phyloP scores from a whole-genome alignment of 495 filamentous ascomycete genomes.

The Talaromyces stipitatus region DNA sequence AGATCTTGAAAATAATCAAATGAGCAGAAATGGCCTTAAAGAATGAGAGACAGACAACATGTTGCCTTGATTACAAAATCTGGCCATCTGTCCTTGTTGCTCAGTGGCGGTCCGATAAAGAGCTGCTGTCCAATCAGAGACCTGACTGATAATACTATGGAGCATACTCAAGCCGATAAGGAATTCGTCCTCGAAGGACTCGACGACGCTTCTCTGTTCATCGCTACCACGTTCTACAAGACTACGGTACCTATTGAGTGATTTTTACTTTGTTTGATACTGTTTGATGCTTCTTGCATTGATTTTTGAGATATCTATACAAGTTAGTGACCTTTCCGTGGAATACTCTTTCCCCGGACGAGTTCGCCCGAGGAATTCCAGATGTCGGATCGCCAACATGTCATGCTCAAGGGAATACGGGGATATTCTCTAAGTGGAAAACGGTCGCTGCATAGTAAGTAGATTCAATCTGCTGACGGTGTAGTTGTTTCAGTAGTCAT shows the following conservation, averaged over 20 bases:
- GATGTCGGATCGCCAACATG: too few relatives aligned
- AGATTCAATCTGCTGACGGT: neutral
- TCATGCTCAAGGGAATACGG: neutral
- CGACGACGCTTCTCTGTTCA: neutral
- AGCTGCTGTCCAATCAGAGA: neutral
- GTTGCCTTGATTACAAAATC: neutral
- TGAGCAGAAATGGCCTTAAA: neutral
- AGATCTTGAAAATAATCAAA: neutral
- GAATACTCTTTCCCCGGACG: neutral
- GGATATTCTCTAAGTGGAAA: neutral
- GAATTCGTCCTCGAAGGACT: neutral
- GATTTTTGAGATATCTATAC: too few relatives aligned
- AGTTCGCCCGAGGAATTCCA: conserved; percentile 1
- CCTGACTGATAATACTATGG: neutral
- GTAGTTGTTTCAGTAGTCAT: neutral
- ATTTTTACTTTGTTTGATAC: neutral
- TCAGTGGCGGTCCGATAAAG: neutral
- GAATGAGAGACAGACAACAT: neutral
- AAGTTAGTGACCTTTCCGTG: neutral
- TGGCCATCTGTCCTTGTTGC: conserved; percentile 6
- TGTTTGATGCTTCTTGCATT: too few relatives aligned
- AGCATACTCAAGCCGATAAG: neutral
- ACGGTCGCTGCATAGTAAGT: neutral
- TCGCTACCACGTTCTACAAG: neutral
- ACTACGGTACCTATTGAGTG: neutral